Conservation (phyloP, 75 land plant species). For the Sequoia sempervirens region DNA sequence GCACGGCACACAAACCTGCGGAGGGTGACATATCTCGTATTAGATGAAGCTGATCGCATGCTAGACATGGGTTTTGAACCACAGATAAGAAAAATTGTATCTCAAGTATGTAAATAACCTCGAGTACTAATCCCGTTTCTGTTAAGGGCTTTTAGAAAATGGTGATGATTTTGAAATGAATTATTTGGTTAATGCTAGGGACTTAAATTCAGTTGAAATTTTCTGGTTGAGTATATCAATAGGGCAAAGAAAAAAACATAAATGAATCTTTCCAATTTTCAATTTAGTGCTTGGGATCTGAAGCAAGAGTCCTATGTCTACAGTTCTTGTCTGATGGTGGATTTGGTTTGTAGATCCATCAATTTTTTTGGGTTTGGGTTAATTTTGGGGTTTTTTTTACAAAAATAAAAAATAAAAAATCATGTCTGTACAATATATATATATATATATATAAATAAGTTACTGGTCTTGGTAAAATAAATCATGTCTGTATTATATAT, state of each 20-base stretch:
- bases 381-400: too few relatives aligned
- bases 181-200: background rate
- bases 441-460: too few relatives aligned
- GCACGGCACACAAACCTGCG: conserved; percentile 64
- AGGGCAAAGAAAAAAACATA: too few relatives aligned
- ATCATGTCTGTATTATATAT: too few relatives aligned
- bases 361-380: too few relatives aligned
- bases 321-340: too few relatives aligned
- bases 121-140: background rate
- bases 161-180: background rate
- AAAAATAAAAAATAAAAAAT: too few relatives aligned
- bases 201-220: background rate
- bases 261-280: background rate
- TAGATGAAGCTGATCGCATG: conserved; percentile 95
- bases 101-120: conserved; percentile 45
- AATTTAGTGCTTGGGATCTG: background rate
- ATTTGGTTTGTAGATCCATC: too few relatives aligned
- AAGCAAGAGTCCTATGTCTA: background rate
- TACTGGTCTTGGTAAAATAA: too few relatives aligned
- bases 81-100: conserved; percentile 75
- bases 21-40: conserved; percentile 80
- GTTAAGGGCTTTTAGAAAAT: background rate
- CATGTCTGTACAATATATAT: too few relatives aligned
- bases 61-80: conserved; percentile 96
- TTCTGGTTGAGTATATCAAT: background rate